These are phyloP conservation scores for Aspergillus persii DNA, from an alignment of 2,329 filamentous ascomycete species.

Conservation along the genomic window DNA sequence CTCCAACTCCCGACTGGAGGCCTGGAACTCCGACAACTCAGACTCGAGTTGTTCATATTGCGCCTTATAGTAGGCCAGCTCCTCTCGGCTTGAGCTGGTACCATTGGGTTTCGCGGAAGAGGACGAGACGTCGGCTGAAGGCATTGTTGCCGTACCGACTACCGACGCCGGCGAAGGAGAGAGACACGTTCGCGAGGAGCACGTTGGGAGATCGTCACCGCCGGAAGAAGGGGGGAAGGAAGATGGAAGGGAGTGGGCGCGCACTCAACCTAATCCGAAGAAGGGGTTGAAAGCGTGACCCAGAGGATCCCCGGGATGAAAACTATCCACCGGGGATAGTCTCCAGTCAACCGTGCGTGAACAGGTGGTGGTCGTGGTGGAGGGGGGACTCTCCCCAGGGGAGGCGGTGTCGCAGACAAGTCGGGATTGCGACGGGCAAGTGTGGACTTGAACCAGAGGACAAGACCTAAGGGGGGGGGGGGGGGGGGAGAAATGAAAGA, in stretches of 20 bases:
- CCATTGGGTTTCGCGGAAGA: conserved; percentile 40
- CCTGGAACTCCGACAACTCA: conserved; percentile 89
- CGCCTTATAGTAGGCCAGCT: conserved; percentile 89
- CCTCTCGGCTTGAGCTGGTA: conserved; percentile 59
- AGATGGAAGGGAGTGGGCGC: background rate
- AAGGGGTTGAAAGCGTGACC: background rate
- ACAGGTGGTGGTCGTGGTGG: conserved; percentile 17
- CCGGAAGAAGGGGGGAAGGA: conserved; percentile 8
- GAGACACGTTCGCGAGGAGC: conserved; percentile 18
- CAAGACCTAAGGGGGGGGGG: background rate
- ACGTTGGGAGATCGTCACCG: conserved; percentile 13
- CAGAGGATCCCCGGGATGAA: background rate
- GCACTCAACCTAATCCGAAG: conserved; percentile 4
- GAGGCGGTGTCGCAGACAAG: conserved; percentile 37
- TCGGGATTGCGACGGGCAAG: conserved; percentile 18
- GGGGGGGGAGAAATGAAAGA: background rate
- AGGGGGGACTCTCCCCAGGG: conserved; percentile 16
- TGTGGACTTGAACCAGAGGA: conserved; percentile 3
- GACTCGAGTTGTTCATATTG: conserved; percentile 92
- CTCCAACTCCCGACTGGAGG: conserved; percentile 91
- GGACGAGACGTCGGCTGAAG: conserved; percentile 33
- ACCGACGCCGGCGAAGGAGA: conserved; percentile 15
- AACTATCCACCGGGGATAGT: conserved; percentile 13
- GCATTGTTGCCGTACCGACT: conserved; percentile 33
- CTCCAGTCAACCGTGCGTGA: conserved; percentile 14